These are phyloP conservation scores for Lipomyces yamanashiensis DNA, from an alignment of 805 yeast species.

Conservation along the genomic window DNA sequence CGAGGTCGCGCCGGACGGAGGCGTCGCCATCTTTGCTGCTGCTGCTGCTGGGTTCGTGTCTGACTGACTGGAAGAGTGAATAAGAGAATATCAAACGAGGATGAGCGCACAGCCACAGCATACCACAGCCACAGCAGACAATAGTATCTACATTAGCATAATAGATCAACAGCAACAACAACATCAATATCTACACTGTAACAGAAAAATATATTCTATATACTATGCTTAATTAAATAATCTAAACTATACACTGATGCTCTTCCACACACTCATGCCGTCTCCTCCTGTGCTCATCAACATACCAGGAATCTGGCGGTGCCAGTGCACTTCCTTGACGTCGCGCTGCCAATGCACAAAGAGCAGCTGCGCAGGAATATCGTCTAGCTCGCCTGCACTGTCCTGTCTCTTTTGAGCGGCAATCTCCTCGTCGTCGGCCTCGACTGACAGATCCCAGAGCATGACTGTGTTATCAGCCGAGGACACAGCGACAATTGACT, in stretches of 20 bases:
- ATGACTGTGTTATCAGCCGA: conserved; percentile 97
- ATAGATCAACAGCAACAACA: too few relatives aligned
- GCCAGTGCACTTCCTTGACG: conserved; percentile 98
- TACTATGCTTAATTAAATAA: neutral
- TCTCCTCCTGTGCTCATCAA: conserved; percentile 94
- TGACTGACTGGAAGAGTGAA: neutral
- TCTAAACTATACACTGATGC: conserved; percentile 76
- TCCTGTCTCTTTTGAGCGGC: conserved; percentile 79
- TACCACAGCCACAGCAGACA: neutral
- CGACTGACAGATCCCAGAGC: conserved; percentile 97
- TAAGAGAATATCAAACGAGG: neutral
- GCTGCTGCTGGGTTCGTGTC: neutral
- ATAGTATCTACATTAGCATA: neutral
- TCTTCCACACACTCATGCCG: conserved; percentile 94
- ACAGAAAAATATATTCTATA: neutral
- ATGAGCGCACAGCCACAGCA: neutral
- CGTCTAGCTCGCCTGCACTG: conserved; percentile 68
- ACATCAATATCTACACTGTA: neutral
- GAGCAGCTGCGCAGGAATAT: conserved; percentile 91
- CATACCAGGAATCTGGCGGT: conserved; percentile 93
- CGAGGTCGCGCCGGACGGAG: conserved; percentile 54
- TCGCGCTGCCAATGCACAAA: conserved; percentile 98
- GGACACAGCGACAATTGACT: conserved; percentile 92
- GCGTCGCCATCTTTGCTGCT: conserved; percentile 33
- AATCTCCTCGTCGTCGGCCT: conserved; percentile 97